A percentile compares a stretch with the other conserved stretches of the same genome.
Evolutionary conservation across 129 eudicot genomes (phyloP).

Genomic region (Apium graveolens): DNA sequence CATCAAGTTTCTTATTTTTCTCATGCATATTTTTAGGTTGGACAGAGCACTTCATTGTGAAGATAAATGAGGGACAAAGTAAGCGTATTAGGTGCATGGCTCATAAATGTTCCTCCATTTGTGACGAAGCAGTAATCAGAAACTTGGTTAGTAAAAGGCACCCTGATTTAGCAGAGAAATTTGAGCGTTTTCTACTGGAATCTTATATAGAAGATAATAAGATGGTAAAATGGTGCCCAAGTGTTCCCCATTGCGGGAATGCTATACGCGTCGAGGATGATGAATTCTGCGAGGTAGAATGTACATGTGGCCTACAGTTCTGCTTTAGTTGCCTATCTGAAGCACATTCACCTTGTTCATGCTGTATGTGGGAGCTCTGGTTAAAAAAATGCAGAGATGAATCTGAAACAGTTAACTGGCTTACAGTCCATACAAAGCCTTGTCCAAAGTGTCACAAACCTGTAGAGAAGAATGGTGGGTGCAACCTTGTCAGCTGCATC

Average conservation of each 20-base stretch:
- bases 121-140: conserved; percentile 69
- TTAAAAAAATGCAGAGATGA: conserved; percentile 80
- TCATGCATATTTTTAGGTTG: conserved; percentile 44
- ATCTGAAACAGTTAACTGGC: conserved; percentile 94
- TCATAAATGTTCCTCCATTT: conserved; percentile 71
- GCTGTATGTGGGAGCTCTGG: conserved; percentile 92
- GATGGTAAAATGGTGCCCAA: conserved; percentile 97
- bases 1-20: neutral
- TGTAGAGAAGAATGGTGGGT: conserved; percentile 97
- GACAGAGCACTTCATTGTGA: conserved; percentile 91
- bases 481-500: conserved; percentile 84
- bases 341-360: conserved; percentile 95
- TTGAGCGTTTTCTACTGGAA: conserved; percentile 83
- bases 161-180: conserved; percentile 84
- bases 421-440: conserved; percentile 88
- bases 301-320: conserved; percentile 81
- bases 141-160: conserved; percentile 56
- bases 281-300: conserved; percentile 88
- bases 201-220: conserved; percentile 88
- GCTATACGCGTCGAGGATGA: conserved; percentile 89
- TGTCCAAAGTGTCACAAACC: conserved; percentile 98
- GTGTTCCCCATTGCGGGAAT: conserved; percentile 87
- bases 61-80: conserved; percentile 93
- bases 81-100: conserved; percentile 88
- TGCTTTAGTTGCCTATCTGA: conserved; percentile 84